phyloP scores from a whole-genome alignment of 2,329 filamentous ascomycete species.

The Colletotrichum endophyticum region DNA sequence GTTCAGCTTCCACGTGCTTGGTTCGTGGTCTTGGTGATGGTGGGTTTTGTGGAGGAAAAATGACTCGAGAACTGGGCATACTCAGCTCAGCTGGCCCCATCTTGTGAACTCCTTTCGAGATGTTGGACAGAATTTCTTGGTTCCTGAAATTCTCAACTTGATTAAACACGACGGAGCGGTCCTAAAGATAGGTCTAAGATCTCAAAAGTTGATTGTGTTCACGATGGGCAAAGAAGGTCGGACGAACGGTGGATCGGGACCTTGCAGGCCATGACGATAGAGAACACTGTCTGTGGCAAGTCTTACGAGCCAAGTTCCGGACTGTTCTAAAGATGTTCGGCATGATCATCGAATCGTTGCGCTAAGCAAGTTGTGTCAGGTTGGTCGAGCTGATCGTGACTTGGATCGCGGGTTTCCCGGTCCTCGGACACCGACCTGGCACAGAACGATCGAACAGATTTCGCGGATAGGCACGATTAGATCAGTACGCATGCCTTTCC shows the following conservation, averaged over 20 bases:
- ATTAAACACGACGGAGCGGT: not conserved
- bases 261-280: not conserved
- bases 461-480: not conserved
- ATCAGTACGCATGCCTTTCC: not conserved
- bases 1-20: not conserved
- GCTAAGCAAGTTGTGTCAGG: not conserved
- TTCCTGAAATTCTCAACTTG: not conserved
- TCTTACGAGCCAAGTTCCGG: not conserved
- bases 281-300: not conserved
- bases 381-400: not conserved
- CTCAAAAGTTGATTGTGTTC: not conserved
- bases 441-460: not conserved
- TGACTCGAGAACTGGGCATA: not conserved
- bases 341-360: not conserved
- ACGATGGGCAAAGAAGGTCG: not conserved
- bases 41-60: not conserved
- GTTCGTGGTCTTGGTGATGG: not conserved
- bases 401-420: not conserved
- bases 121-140: not conserved
- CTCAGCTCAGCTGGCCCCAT: not conserved
- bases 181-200: not conserved
- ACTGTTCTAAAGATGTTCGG: not conserved
- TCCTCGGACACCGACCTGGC: not conserved
- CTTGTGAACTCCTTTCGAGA: not conserved
- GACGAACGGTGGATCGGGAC: not conserved